Evolutionary conservation across 73 alveolate genomes (phyloP).

Genomic region (Tetrahymena malaccensis): DNA sequence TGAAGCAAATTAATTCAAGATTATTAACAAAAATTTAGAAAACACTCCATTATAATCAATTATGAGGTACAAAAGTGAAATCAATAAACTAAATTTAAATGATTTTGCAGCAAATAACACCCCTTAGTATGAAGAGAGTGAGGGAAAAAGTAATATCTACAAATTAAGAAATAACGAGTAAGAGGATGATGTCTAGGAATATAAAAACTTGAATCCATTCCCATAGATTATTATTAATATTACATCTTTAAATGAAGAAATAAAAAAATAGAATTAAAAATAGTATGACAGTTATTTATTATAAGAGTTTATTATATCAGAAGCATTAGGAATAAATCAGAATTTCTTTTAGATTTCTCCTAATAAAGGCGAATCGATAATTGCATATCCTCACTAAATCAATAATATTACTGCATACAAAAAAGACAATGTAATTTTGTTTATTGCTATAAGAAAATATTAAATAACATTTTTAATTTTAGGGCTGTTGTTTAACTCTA

Average conservation of each 20-base stretch:
- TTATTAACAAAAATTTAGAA: not conserved
- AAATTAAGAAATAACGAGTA: not conserved
- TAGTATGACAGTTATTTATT: not conserved
- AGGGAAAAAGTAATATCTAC: too few relatives aligned
- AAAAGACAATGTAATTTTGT: not conserved
- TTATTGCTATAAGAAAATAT: too few relatives aligned
- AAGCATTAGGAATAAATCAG: not conserved
- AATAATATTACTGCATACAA: not conserved
- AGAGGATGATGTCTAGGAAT: not conserved
- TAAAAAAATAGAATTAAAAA: too few relatives aligned
- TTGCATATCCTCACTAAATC: not conserved
- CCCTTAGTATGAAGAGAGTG: not conserved
- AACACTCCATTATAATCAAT: not conserved
- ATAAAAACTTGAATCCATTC: not conserved
- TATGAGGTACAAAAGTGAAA: not conserved
- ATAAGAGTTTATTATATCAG: not conserved
- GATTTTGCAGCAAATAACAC: not conserved
- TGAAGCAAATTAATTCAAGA: not conserved
- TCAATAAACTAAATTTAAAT: too few relatives aligned
- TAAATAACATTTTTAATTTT: too few relatives aligned
- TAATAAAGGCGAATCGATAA: not conserved
- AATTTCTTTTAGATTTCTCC: not conserved
- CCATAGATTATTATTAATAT: not conserved
- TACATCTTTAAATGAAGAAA: not conserved
- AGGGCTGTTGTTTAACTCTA: not conserved